Conservation (phyloP, 2,329 filamentous ascomycete genomes). For the Cordyceps farinosa region DNA sequence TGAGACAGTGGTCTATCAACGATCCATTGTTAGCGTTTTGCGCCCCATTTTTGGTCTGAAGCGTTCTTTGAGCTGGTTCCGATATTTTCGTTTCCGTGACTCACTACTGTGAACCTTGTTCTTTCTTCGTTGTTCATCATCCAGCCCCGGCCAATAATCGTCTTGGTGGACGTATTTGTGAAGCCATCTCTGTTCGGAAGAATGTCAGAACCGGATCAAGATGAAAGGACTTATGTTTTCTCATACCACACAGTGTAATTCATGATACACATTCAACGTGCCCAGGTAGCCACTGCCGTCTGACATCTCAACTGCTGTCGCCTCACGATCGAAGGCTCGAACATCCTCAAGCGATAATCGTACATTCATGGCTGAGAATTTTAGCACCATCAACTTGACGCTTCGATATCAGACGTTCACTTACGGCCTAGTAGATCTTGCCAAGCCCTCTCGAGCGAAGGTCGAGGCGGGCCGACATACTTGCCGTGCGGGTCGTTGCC, state of each 20-base stretch:
- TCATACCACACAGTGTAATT: constrained; percentile 11
- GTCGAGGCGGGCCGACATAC: constrained; percentile 16
- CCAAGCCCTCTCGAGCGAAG: constrained; percentile 16
- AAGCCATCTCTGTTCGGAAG: constrained; percentile 4
- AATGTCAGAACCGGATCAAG: background rate
- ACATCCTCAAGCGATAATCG: constrained; percentile 5
- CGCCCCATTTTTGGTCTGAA: no score
- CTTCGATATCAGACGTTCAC: background rate
- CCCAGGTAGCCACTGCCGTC: constrained; percentile 16
- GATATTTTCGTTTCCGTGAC: background rate
- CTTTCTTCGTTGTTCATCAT: constrained; percentile 14
- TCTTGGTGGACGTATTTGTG: constrained; percentile 18
- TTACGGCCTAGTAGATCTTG: constrained; percentile 12
- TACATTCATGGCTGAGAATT: constrained; percentile 6
- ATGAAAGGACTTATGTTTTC: background rate
- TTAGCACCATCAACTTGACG: background rate
- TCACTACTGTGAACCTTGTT: constrained; percentile 16
- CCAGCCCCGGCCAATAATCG: constrained; percentile 10
- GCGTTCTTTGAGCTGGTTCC: no score
- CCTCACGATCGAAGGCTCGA: constrained; percentile 9
- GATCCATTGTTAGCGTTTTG: background rate
- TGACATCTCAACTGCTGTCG: constrained; percentile 13
- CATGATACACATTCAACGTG: constrained; percentile 17
- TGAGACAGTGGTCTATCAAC: constrained; percentile 6
- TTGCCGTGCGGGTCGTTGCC: constrained; percentile 11